Conservation (phyloP, 2,329 filamentous ascomycete genomes). For the Ascochyta pisi region DNA sequence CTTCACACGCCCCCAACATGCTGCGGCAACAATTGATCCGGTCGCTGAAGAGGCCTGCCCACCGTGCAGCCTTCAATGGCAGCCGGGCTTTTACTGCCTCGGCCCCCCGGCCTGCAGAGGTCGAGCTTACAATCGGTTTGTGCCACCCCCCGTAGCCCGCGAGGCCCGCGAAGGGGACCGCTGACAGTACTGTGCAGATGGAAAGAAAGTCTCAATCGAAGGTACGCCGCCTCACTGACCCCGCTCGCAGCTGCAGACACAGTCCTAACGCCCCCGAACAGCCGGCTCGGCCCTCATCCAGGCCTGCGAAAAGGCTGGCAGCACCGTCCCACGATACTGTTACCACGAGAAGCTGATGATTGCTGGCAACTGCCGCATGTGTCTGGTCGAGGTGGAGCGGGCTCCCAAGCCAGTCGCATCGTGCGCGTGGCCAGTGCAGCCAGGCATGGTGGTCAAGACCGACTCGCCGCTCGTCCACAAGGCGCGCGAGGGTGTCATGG, state of each 20-base stretch:
- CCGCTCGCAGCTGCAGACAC: conserved; percentile 22
- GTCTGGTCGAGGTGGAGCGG: conserved; percentile 95
- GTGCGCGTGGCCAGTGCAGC: conserved; percentile 97
- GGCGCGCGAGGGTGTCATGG: conserved; percentile 98
- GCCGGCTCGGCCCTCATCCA: conserved; percentile 97
- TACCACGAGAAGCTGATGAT: conserved; percentile 99
- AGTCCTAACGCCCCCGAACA: conserved; percentile 54
- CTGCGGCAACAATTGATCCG: conserved; percentile 71
- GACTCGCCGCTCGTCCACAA: conserved; percentile 96
- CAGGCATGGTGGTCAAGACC: conserved; percentile 99
- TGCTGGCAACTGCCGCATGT: conserved; percentile 99
- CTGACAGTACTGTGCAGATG: conserved; percentile 68
- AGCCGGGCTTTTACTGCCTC: conserved; percentile 84
- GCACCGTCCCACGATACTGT: conserved; percentile 93
- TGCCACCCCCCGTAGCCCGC: conserved; percentile 37
- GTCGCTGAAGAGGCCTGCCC: conserved; percentile 65
- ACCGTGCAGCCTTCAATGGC: conserved; percentile 61
- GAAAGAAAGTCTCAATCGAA: conserved; percentile 98
- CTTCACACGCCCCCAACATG: conserved; percentile 53
- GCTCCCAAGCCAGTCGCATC: conserved; percentile 97
- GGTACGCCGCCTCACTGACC: conserved; percentile 61
- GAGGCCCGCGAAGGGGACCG: conserved; percentile 21
- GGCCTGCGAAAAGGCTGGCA: conserved; percentile 97
- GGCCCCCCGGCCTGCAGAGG: conserved; percentile 80
- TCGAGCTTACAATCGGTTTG: conserved; percentile 94